Base-by-base conservation (phyloP, 2,329 filamentous ascomycete genomes). In the Trichophyton equinum region DNA sequence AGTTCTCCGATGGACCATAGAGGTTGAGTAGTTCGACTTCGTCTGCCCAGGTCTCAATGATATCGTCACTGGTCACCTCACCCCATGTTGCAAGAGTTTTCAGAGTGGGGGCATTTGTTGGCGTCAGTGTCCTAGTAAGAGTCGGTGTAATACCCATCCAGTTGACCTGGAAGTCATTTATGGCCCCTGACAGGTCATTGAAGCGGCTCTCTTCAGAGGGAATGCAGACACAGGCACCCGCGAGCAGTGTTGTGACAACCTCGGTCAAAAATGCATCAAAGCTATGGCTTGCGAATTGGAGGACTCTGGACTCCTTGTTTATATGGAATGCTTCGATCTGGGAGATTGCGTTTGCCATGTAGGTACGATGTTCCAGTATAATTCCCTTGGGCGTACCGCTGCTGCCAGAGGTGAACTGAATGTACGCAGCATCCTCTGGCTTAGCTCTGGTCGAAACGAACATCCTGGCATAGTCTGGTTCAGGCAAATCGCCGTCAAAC, bases 151-250 rank as follows among this genome's bases (percentile, higher is more conserved):
- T 77, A 65, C 82, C 80, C 0, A 77, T 79, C 73, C 78, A 80
- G 46, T 77, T 81, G 40, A 80, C 77, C 7, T 74, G 70, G 75
- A 81, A 79, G 0, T 73, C 68, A 1, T 76, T 75, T 38, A 84
- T 79, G 0, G 75, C 75, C 0, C 73, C 75, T 1, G 75, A 72
- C 11, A 83, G 75, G 60, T 82, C 76, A 56, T 77, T 74, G 0
- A 78, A 63, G 46, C 78, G 73, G 61, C 82, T 77, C 3, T 75
- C 68, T 0, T 78, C 71, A 0, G 78, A 77, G 0, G 83, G 82
- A 1, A 85, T 76, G 60, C 83, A 85, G 4, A 86, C 75, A 49
- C 81, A 84, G 0, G 80, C 83, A 7, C 83, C 83, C 33, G 79
- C 72, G 0, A 77, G 72, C 4, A 85, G 72, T 0, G 83, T 80